A percentile compares a stretch with the other conserved stretches of the same genome.
These are phyloP conservation scores for Rosellinia necatrix DNA, from an alignment of 2,329 filamentous ascomycete species.

Conservation along the genomic window DNA sequence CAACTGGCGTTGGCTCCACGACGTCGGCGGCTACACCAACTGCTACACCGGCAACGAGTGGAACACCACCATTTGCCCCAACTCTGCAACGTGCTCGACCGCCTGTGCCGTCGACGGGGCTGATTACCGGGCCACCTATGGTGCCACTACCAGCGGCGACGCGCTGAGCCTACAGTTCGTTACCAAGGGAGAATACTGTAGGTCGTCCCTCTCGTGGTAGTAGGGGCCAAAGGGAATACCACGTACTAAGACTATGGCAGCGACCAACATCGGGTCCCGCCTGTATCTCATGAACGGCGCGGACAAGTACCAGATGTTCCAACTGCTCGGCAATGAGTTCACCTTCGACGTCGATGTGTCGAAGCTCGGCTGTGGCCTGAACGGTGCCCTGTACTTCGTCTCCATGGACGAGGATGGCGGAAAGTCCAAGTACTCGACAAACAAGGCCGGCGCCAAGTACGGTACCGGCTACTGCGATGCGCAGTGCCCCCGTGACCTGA, in stretches of 20 bases:
- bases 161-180: conserved; percentile 55
- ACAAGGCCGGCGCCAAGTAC: conserved; percentile 56
- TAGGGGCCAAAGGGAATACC: not conserved
- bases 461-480: conserved; percentile 60
- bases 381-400: conserved; percentile 64
- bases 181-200: conserved; percentile 48
- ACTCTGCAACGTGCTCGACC: conserved; percentile 44
- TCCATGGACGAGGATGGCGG: conserved; percentile 61
- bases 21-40: conserved; percentile 47
- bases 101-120: conserved; percentile 52
- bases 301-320: conserved; percentile 61
- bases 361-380: conserved; percentile 63
- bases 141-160: conserved; percentile 51
- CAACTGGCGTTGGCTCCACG: conserved; percentile 58
- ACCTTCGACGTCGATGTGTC: conserved; percentile 68
- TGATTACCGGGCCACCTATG: conserved; percentile 50
- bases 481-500: conserved; percentile 53
- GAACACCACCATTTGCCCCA: conserved; percentile 44
- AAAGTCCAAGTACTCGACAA: conserved; percentile 50
- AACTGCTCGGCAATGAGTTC: conserved; percentile 63
- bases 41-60: conserved; percentile 52
- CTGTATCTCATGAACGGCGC: conserved; percentile 61
- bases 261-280: conserved; percentile 50
- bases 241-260: conserved; percentile 17
- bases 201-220: not conserved